Conservation (phyloP, 2,329 filamentous ascomycete genomes). For the Fusarium decemcellulare region DNA sequence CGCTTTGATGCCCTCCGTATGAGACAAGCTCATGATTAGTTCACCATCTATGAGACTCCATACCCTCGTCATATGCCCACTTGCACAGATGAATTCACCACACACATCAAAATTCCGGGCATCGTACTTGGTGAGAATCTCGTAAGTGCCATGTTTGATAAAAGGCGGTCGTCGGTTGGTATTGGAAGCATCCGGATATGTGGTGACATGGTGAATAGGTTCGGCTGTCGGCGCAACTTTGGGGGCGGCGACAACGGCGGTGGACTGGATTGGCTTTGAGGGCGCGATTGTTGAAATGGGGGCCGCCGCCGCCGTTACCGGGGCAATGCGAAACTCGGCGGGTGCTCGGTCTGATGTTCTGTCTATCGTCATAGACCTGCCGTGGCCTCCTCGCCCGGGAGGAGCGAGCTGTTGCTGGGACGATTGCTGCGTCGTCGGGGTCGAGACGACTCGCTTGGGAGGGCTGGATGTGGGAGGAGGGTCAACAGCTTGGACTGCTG, state of each 20-base stretch:
- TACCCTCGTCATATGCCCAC: constrained; percentile 87
- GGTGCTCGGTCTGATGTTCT: constrained; percentile 43
- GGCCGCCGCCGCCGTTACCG: constrained; percentile 36
- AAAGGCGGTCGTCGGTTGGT: constrained; percentile 87
- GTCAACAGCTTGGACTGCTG: constrained; percentile 36
- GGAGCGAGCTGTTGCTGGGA: constrained; percentile 49
- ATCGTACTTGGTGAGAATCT: constrained; percentile 89
- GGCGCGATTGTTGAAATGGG: constrained; percentile 30
- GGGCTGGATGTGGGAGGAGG: constrained; percentile 39
- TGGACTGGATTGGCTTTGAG: constrained; percentile 38
- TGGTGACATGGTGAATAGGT: constrained; percentile 65
- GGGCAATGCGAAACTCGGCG: constrained; percentile 41
- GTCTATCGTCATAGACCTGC: constrained; percentile 56
- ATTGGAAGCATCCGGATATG: constrained; percentile 88
- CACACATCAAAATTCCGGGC: constrained; percentile 89
- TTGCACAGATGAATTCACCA: constrained; percentile 88
- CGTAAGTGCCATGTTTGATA: constrained; percentile 78
- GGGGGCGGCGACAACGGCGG: constrained; percentile 30
- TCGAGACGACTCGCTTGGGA: constrained; percentile 51
- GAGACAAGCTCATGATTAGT: constrained; percentile 82
- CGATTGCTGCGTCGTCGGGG: constrained; percentile 47
- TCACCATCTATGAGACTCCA: constrained; percentile 91
- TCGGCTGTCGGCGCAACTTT: constrained; percentile 53
- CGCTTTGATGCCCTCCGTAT: constrained; percentile 88
- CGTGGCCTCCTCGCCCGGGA: constrained; percentile 49